These are phyloP conservation scores for Nymphaea colorata DNA, from an alignment of 164 flowering plant genomes.

Conservation along the genomic window DNA sequence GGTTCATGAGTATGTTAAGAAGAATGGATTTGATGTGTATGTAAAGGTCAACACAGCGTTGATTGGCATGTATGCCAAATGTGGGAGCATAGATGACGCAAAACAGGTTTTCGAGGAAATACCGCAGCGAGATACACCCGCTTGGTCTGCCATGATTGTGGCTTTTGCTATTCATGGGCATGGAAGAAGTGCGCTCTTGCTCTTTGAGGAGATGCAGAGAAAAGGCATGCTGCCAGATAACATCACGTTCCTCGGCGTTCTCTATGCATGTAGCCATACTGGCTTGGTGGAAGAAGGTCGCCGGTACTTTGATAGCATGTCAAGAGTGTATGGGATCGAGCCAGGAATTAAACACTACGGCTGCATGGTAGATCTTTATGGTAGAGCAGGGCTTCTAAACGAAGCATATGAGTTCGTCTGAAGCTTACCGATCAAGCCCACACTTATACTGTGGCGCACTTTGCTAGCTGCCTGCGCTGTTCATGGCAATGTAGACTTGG, in stretches of 20 bases:
- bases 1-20: constrained; percentile 55
- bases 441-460: constrained; percentile 63
- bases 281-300: constrained; percentile 51
- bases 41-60: constrained; percentile 62
- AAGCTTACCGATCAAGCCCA: constrained; percentile 43
- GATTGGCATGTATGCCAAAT: constrained; percentile 67
- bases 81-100: constrained; percentile 67
- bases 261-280: constrained; percentile 55
- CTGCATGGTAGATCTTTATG: constrained; percentile 61
- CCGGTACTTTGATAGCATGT: constrained; percentile 42
- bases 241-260: constrained; percentile 52
- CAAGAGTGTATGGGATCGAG: constrained; percentile 23
- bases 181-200: constrained; percentile 31
- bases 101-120: constrained; percentile 33
- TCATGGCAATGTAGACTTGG: constrained; percentile 50
- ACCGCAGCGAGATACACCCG: constrained; percentile 38
- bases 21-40: constrained; percentile 32
- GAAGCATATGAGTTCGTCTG: constrained; percentile 53
- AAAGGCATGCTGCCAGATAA: constrained; percentile 33
- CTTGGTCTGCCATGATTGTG: constrained; percentile 66
- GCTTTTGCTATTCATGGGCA: constrained; percentile 59
- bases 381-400: constrained; percentile 45
- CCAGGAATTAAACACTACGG: constrained; percentile 65
- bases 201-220: constrained; percentile 46
- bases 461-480: constrained; percentile 52